These are phyloP conservation scores for Eimeria acervulina DNA, from an alignment of 169 alveolate species.

Conservation along the genomic window DNA sequence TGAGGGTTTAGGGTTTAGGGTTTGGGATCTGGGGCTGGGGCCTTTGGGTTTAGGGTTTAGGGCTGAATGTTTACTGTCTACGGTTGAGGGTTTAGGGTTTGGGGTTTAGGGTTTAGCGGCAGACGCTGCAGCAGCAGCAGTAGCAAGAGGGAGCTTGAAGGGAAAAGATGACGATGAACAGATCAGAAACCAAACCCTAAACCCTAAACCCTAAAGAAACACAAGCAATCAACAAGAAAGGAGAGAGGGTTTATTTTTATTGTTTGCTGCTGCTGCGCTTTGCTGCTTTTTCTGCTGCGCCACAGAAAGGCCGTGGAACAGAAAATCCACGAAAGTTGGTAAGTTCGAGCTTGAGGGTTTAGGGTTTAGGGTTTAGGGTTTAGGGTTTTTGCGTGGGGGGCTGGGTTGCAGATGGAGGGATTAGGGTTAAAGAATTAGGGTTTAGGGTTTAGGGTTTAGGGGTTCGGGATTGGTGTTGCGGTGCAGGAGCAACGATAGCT, in stretches of 20 bases:
- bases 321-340: constrained; percentile 28
- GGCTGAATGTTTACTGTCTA: not conserved
- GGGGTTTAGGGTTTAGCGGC: not conserved
- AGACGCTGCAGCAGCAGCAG: not conserved
- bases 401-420: no score
- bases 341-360: not conserved
- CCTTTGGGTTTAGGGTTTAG: not conserved
- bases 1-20: not conserved
- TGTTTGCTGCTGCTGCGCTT: not conserved
- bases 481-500: constrained; percentile 46
- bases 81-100: not conserved
- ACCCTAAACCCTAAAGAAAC: no score
- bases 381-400: no score
- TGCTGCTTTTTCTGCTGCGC: not conserved
- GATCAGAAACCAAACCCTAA: no score
- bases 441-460: constrained; percentile 8
- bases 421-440: no score
- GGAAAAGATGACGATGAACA: no score
- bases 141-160: not conserved
- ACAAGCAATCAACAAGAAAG: not conserved
- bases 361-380: constrained; percentile 17
- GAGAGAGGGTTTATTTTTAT: not conserved
- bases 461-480: not conserved
- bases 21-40: not conserved
- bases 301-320: constrained; percentile 14